Evolutionary conservation across 139 green algal species (phyloP).

Genomic region (Picochlorum sp.): DNA sequence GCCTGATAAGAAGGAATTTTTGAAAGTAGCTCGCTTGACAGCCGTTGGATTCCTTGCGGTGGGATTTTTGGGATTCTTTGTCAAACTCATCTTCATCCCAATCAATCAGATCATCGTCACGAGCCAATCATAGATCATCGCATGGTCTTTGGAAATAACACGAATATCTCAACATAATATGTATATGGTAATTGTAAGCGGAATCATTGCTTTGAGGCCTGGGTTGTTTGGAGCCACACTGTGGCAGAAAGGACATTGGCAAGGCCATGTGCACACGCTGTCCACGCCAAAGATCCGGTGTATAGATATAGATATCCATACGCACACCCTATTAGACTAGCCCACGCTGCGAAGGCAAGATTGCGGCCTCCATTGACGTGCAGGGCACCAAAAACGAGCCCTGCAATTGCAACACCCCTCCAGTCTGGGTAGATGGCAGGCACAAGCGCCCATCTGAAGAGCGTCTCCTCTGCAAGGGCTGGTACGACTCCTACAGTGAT

Average conservation of each 20-base stretch:
- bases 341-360: constrained; percentile 65
- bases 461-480: constrained; percentile 59
- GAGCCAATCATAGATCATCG: background rate
- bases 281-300: constrained; percentile 49
- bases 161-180: too few relatives aligned
- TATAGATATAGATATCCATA: constrained; percentile 59
- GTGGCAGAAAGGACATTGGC: constrained; percentile 45
- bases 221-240: background rate
- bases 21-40: constrained; percentile 32
- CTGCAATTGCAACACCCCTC: constrained; percentile 55
- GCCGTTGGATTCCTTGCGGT: constrained; percentile 28
- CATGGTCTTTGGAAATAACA: background rate
- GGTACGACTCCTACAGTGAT: constrained; percentile 42
- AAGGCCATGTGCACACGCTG: constrained; percentile 49
- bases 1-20: constrained; percentile 31
- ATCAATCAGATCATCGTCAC: constrained; percentile 16
- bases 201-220: too few relatives aligned
- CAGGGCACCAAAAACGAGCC: constrained; percentile 58
- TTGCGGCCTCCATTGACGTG: constrained; percentile 71
- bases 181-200: too few relatives aligned
- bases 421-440: constrained; percentile 61
- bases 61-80: constrained; percentile 29
- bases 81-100: constrained; percentile 31
- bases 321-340: constrained; percentile 44
- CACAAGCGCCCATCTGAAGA: constrained; percentile 71